Evolutionary conservation across 345 rosid species (phyloP).

Genomic region (Aquilaria sinensis): DNA sequence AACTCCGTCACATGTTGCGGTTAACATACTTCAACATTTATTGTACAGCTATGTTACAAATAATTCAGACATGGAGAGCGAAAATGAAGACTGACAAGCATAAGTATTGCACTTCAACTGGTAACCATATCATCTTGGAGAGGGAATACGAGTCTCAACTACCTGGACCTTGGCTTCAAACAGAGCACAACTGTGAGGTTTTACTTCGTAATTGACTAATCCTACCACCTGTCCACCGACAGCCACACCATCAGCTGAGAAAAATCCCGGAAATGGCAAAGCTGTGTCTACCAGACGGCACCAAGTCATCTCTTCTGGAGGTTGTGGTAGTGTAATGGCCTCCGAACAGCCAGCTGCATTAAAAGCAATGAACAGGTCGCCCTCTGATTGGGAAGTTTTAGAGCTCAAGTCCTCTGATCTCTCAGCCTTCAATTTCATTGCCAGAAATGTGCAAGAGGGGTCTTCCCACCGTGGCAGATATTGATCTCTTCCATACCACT

Average conservation of each 20-base stretch:
- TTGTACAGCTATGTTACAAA: conserved; percentile 12
- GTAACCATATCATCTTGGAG: neutral
- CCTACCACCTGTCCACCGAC: conserved; percentile 43
- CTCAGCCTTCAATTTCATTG: conserved; percentile 60
- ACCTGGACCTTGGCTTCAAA: conserved; percentile 52
- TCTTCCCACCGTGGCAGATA: conserved; percentile 81
- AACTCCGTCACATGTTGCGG: neutral
- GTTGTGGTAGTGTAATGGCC: conserved; percentile 47
- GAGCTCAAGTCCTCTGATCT: conserved; percentile 22
- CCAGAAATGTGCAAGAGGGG: conserved; percentile 57
- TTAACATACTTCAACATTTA: neutral
- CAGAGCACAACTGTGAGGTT: conserved; percentile 70
- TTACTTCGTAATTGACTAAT: conserved; percentile 50
- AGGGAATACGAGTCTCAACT: conserved; percentile 17
- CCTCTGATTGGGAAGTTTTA: conserved; percentile 26
- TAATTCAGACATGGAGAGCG: neutral
- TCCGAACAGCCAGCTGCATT: conserved; percentile 46
- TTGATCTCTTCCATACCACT: conserved; percentile 67
- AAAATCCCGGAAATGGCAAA: conserved; percentile 79
- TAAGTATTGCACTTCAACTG: no score
- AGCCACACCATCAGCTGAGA: conserved; percentile 48
- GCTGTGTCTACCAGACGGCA: conserved; percentile 66
- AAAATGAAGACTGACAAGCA: neutral
- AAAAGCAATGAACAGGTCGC: conserved; percentile 59
- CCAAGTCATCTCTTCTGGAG: conserved; percentile 59